phyloP scores from a whole-genome alignment of 23 red algal genomes.

The Gracilariopsis chorda region DNA sequence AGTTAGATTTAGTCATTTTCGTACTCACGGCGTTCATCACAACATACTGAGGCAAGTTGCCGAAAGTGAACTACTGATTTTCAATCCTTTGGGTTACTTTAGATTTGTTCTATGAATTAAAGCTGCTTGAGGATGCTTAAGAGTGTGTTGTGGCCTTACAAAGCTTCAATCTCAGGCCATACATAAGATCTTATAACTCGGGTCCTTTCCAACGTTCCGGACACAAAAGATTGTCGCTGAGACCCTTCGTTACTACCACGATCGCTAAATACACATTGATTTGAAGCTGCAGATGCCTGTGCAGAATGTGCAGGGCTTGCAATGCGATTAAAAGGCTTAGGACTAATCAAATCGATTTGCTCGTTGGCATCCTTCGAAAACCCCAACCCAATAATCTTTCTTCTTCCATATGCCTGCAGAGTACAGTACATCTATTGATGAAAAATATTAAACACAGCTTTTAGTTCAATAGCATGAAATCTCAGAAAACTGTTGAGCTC shows the following conservation, averaged over 20 bases:
- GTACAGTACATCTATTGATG: no score
- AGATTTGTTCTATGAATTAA: neutral
- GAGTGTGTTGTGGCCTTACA: neutral
- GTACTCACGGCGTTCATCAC: no score
- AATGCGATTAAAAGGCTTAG: neutral
- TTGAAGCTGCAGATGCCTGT: neutral
- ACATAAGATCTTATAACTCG: neutral
- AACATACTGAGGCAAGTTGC: no score
- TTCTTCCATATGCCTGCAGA: no score
- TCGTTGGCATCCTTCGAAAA: neutral
- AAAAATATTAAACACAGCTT: no score
- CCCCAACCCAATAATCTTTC: no score
- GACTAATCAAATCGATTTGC: neutral
- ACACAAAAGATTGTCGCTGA: neutral
- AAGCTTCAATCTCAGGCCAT: neutral
- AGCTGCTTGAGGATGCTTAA: neutral
- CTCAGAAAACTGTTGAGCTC: neutral
- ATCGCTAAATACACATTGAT: neutral
- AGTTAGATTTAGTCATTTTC: no score
- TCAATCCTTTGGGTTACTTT: no score
- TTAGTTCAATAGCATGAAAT: neutral
- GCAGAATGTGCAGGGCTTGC: neutral
- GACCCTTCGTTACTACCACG: neutral
- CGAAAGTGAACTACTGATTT: no score
- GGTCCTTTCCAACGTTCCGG: neutral